Base-by-base conservation (phyloP, 371 early-diverging fungal genomes). In the Apophysomyces trapeziformis region DNA sequence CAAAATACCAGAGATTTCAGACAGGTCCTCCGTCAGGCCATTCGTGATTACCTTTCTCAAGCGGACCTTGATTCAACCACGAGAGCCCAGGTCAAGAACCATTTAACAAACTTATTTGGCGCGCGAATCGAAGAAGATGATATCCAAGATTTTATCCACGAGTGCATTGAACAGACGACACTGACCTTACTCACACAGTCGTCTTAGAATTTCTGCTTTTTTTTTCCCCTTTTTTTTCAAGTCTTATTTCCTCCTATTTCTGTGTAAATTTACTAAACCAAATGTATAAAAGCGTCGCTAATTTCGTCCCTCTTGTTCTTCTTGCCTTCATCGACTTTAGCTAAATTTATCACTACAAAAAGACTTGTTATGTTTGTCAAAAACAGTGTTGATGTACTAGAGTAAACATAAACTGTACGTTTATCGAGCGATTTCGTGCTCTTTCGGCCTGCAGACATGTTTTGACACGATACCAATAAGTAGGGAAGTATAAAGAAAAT, bases 51-150 rank as follows among this genome's bases (percentile, higher is more conserved):
- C 60, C 61, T 80, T 16, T 60, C 60, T 12, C 50, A 69, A n/a
- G 74, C 70, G 8, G 73, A 78, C 63, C 47, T 80, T 0, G 73
- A 71, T 45, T 67, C 69, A 38, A 72, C 68, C 7, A 80, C 78
- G 26, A 72, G 75, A 16, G 71, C 75, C 0, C 71, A 80, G 58
- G 78, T 80, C 38, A 78, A 77, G 26, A 61, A 70, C 3, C 74
- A 80, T 67, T 26, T 80, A 32, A 50, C 61, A 4, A 38, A 45
- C 13, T 50, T 67, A 54, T 72, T 78, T 45, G 78, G 75, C 7
- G 61, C 65, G 4, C 58, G 64, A 21, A 58, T 71, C 5, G 57
- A 67, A 13, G 50, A 58, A 5, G 68, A 73, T 35, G 68, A 71
- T 36, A 45, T 69, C 26, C 69, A 68, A 21, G 63, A 65, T 36